These are phyloP conservation scores for Noccaea caerulescens DNA, from an alignment of 345 rosid genomes.

Conservation along the genomic window DNA sequence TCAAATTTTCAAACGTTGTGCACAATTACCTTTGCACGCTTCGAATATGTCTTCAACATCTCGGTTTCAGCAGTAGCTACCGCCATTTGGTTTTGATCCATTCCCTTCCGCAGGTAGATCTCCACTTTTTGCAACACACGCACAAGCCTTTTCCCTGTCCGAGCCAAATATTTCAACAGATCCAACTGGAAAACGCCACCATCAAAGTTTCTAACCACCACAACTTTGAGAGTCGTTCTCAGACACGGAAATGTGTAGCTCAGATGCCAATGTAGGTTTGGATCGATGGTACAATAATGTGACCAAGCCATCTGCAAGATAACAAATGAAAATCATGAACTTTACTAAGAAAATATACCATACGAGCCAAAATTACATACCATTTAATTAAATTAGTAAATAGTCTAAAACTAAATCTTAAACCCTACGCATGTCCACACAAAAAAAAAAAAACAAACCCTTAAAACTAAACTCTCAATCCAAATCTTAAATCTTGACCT, in stretches of 20 bases:
- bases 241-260: neutral
- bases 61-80: neutral
- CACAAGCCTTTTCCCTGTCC: neutral
- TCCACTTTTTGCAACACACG: neutral
- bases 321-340: neutral
- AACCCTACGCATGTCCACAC: too few species aligned
- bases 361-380: too few species aligned
- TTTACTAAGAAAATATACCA: neutral
- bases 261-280: neutral
- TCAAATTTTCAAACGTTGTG: neutral
- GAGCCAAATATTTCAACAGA: slow-evolving; percentile 4
- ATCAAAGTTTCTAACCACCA: neutral
- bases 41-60: neutral
- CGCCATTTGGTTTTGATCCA: neutral
- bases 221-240: neutral
- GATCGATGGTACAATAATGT: neutral
- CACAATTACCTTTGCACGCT: neutral
- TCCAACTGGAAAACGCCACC: neutral
- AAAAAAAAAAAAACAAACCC: too few species aligned
- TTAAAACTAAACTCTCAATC: neutral
- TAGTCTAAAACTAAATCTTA: too few species aligned
- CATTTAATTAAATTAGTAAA: too few species aligned
- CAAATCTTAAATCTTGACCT: neutral
- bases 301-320: neutral
- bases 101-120: neutral